These are phyloP conservation scores for Verbascum thapsus DNA, from an alignment of 257 asterid species.

Conservation along the genomic window DNA sequence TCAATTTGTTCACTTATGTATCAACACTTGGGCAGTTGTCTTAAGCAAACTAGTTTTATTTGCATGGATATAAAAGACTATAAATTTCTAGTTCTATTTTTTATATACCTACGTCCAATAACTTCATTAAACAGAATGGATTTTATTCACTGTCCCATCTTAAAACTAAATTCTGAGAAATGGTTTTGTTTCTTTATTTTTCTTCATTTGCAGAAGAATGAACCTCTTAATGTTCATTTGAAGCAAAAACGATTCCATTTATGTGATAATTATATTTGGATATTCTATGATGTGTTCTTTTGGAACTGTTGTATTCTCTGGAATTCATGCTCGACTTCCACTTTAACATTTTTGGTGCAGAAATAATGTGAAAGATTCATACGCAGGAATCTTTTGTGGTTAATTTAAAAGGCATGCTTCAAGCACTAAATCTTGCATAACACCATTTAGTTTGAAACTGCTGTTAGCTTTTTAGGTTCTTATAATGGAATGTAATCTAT, in stretches of 20 bases:
- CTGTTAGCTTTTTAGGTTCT: conserved; percentile 15
- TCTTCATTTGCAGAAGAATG: conserved; percentile 8
- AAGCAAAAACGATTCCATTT: not conserved
- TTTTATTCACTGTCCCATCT: not conserved
- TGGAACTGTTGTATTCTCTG: not conserved
- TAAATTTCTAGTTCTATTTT: not conserved
- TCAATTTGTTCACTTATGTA: conserved; percentile 42
- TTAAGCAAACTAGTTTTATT: conserved; percentile 36
- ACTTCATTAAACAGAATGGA: conserved; percentile 1
- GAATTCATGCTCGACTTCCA: conserved; percentile 3
- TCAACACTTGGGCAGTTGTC: conserved; percentile 30
- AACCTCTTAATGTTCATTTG: not conserved
- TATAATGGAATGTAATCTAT: conserved; percentile 10
- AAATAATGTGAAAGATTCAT: no score
- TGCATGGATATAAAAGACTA: no score
- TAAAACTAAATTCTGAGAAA: not conserved
- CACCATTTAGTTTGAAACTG: conserved; percentile 6
- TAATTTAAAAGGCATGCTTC: not conserved
- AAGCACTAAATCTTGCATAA: not conserved
- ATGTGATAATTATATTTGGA: conserved; percentile 7
- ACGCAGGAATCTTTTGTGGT: not conserved
- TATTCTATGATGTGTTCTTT: not conserved
- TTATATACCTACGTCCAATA: conserved; percentile 6
- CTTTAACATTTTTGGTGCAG: conserved; percentile 13
- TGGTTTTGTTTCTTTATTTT: conserved; percentile 6